Base-by-base conservation (phyloP, 768 basidiomycete species). In the Rhizopogon vinicolor region DNA sequence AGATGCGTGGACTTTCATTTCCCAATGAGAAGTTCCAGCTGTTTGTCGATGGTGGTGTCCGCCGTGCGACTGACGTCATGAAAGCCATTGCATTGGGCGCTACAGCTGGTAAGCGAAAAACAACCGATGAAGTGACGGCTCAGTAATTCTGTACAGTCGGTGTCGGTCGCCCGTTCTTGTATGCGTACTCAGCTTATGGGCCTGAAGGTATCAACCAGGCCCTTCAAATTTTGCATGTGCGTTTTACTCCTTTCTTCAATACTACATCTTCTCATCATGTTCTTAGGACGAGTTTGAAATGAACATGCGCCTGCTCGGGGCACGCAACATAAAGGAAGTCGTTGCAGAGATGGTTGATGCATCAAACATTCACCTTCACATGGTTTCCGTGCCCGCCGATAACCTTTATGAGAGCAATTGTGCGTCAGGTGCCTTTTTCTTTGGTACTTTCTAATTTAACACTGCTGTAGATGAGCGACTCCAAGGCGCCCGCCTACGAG, bases 281-380 rank as follows among this genome's bases (percentile, higher is more conserved):
- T 8, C 58, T 9, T 66, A 95, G 91, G 91, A 93, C 64, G 94
- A 97, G 70, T 90, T 97, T 63, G 91, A 93, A 75, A 95, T 96
- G 93, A 92, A 94, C 72, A 79, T 95, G 80, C 86, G 93, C 18
- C 75, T 96, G 1, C 72, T 98, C 28, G 94, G 94, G 7, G 93
- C 92, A 1, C 81, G 76, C 2, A 88, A 82, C 0, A 68, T 96
- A 28, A 79, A 80, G 51, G 90, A 95, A 44, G 74, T 96, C 55
- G 81, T 82, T 3, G 89, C 87, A 1, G 79, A 82, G 44, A 91
- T 95, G 91, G 89, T 96, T 12, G 87, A 96, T 62, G 83, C 85
- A 3, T 63, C 63, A 48, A 66, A 52, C 41, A 60, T 72, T 7
- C 63, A 67, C 41, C 56, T 65, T 1, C 72, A 66, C 50, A 65